Evolutionary conservation across 768 basidiomycete genomes (phyloP).

Genomic region (Roridomyces roridus): DNA sequence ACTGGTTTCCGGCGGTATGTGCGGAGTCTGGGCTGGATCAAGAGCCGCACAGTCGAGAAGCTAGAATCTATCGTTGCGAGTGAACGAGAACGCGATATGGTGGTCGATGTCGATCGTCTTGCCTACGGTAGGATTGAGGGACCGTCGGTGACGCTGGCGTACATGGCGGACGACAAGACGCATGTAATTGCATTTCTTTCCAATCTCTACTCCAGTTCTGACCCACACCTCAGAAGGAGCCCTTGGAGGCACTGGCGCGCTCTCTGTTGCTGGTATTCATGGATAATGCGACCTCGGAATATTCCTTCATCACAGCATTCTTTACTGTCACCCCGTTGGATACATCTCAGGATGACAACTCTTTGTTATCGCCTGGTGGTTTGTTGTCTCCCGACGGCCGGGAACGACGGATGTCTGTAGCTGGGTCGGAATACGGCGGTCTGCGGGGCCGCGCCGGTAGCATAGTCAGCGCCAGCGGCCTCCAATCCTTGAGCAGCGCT

Average conservation of each 20-base stretch:
- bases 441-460: slow-evolving; percentile 39
- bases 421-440: slow-evolving; percentile 59
- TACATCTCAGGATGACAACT: slow-evolving; percentile 34
- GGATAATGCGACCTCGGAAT: slow-evolving; percentile 95
- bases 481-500: slow-evolving; percentile 20
- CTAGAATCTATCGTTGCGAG: slow-evolving; percentile 63
- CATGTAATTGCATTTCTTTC: slow-evolving; percentile 63
- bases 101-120: slow-evolving; percentile 62
- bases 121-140: slow-evolving; percentile 78
- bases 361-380: slow-evolving; percentile 44
- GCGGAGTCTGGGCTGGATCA: slow-evolving; percentile 79
- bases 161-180: slow-evolving; percentile 87
- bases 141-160: slow-evolving; percentile 80
- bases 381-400: slow-evolving; percentile 52
- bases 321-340: slow-evolving; percentile 61
- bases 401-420: slow-evolving; percentile 47
- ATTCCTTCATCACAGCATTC: slow-evolving; percentile 85
- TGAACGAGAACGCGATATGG: slow-evolving; percentile 47
- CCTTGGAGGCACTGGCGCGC: slow-evolving; percentile 82
- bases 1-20: slow-evolving; percentile 93
- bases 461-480: slow-evolving; percentile 40
- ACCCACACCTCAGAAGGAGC: slow-evolving; percentile 66
- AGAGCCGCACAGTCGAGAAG: slow-evolving; percentile 73
- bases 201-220: not conserved
- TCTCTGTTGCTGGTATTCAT: slow-evolving; percentile 89